Evolutionary conservation across 2,329 filamentous ascomycete species (phyloP).

Genomic region (Pseudocercospora musae): DNA sequence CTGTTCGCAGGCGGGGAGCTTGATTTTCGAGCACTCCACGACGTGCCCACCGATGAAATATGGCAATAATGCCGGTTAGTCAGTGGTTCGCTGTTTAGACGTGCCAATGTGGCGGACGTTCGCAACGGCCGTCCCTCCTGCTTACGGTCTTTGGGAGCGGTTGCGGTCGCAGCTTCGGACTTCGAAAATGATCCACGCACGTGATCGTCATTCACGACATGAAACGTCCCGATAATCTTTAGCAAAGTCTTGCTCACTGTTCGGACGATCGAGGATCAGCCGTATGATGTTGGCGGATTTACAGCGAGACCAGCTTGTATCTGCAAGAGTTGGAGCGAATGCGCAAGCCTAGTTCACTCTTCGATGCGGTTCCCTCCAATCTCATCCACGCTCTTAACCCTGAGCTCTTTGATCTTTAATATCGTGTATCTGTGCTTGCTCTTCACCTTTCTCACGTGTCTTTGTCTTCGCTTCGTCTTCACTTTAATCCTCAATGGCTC

Average conservation of each 20-base stretch:
- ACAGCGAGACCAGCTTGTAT: not conserved
- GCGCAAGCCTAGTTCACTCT: constrained; percentile 12
- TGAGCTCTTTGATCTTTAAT: constrained; percentile 77
- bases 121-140: not conserved
- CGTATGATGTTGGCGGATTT: not conserved
- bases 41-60: not conserved
- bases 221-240: not conserved
- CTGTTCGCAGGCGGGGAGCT: not conserved
- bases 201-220: not conserved
- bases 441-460: constrained; percentile 67
- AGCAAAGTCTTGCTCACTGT: not conserved
- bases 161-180: not conserved
- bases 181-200: not conserved
- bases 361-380: constrained; percentile 42
- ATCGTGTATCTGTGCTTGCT: constrained; percentile 93
- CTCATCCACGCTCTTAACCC: constrained; percentile 58
- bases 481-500: constrained; percentile 57
- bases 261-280: not conserved
- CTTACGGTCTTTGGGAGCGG: not conserved
- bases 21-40: not conserved
- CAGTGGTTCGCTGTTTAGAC: not conserved
- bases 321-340: not conserved
- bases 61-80: not conserved
- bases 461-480: constrained; percentile 63
- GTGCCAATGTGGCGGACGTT: not conserved